These are phyloP conservation scores for Verticillium albo-atrum DNA, from an alignment of 2,329 filamentous ascomycete genomes.

Conservation along the genomic window DNA sequence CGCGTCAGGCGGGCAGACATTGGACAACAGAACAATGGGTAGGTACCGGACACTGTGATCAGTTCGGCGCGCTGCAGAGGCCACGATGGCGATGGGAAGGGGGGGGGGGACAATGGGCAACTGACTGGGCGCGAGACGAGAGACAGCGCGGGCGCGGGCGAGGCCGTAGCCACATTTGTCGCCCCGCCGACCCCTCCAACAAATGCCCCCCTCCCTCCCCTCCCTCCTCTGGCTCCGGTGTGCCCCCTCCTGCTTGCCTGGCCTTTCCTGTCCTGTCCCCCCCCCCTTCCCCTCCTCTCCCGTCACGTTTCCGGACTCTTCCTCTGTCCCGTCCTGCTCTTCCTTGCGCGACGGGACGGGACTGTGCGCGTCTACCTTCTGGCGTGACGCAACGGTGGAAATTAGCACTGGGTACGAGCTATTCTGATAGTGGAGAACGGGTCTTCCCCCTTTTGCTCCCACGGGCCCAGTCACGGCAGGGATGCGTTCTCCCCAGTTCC, in stretches of 20 bases:
- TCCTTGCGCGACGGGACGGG: conserved; percentile 3
- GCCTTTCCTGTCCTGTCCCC: not conserved
- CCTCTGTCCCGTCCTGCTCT: conserved; percentile 2
- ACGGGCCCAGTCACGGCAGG: not conserved
- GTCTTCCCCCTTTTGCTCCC: conserved; percentile 6
- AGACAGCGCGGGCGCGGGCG: not conserved
- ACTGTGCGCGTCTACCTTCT: conserved; percentile 9
- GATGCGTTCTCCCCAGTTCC: not conserved
- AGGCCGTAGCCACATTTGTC: not conserved
- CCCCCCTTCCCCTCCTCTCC: not conserved
- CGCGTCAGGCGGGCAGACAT: not conserved
- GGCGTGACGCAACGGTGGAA: not conserved
- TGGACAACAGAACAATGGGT: not conserved
- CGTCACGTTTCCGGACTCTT: not conserved
- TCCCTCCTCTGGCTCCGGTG: conserved; percentile 1
- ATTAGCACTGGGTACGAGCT: not conserved
- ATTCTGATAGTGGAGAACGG: not conserved
- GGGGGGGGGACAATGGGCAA: not conserved
- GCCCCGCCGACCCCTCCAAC: not conserved
- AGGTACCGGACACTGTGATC: not conserved
- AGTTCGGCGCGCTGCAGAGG: not conserved
- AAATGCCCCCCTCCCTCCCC: not conserved
- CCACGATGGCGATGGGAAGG: not conserved
- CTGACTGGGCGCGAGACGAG: not conserved
- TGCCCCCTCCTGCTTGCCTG: conserved; percentile 3